Percentiles rank a stretch among this genome's conserved stretches.
These are phyloP conservation scores for Neobulgaria alba DNA, from an alignment of 2,329 filamentous ascomycete genomes.

Conservation along the genomic window DNA sequence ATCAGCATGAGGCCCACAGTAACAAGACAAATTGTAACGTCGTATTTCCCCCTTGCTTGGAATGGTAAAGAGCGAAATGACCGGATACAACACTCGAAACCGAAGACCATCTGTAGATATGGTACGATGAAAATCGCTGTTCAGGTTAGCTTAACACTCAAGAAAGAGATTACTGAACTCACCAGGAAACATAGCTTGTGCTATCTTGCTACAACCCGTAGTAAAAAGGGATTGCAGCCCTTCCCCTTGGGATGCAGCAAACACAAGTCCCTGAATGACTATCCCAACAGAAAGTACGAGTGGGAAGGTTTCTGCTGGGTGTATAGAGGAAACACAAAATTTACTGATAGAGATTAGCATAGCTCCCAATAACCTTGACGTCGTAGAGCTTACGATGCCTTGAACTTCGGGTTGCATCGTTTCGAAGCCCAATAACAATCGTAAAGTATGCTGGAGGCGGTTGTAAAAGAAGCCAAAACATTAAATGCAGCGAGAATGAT, in stretches of 20 bases:
- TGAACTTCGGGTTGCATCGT: constrained; percentile 26
- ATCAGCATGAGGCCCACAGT: constrained; percentile 43
- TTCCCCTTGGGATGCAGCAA: constrained; percentile 46
- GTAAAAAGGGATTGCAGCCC: constrained; percentile 44
- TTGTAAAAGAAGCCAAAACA: constrained; percentile 46
- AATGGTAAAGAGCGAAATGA: constrained; percentile 48
- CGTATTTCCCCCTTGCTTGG: constrained; percentile 49
- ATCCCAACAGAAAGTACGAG: constrained; percentile 50
- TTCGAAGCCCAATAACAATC: constrained; percentile 35
- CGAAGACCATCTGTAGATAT: constrained; percentile 57
- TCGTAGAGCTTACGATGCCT: constrained; percentile 32
- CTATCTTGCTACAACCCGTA: constrained; percentile 43
- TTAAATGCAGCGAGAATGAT: constrained; percentile 56
- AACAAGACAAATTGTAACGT: constrained; percentile 46
- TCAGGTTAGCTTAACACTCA: constrained; percentile 21
- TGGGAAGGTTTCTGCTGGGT: constrained; percentile 37
- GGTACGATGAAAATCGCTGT: constrained; percentile 59
- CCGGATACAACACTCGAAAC: constrained; percentile 50
- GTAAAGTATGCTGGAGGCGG: constrained; percentile 47
- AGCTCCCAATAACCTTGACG: constrained; percentile 23
- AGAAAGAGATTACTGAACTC: constrained; percentile 15
- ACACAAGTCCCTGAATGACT: constrained; percentile 47
- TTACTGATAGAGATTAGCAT: constrained; percentile 20
- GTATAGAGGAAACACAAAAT: constrained; percentile 28
- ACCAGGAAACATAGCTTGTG: constrained; percentile 54